phyloP scores from a whole-genome alignment of 495 filamentous ascomycete genomes.

The Cairneyella variabilis region DNA sequence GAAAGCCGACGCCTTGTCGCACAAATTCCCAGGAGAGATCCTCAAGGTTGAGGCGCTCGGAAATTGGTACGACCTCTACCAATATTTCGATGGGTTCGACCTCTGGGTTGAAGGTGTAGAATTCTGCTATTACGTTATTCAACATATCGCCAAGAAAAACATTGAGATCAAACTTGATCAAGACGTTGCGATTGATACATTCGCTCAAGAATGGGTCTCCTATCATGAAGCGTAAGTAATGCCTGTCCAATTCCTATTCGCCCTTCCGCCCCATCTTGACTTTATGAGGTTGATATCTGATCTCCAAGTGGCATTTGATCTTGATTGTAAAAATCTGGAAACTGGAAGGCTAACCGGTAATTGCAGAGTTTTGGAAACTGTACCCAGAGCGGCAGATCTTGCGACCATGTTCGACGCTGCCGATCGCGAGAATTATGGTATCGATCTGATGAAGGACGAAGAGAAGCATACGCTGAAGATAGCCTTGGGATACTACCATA shows the following conservation, averaged over 20 bases:
- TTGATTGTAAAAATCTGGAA: too few species aligned
- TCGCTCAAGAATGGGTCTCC: constrained; percentile 10
- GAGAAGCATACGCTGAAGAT: not conserved
- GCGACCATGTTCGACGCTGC: too few species aligned
- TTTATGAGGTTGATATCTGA: too few species aligned
- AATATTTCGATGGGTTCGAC: constrained; percentile 51
- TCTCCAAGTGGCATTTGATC: too few species aligned
- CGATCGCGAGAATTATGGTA: not conserved
- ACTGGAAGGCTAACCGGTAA: too few species aligned
- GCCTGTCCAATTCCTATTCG: too few species aligned
- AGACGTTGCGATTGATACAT: constrained; percentile 1
- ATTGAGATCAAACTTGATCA: not conserved
- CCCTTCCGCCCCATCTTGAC: not conserved
- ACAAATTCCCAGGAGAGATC: constrained; percentile 25
- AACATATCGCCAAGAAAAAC: constrained; percentile 2
- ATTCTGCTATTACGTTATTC: constrained; percentile 41
- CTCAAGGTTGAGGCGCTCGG: constrained; percentile 18
- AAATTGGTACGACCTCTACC: constrained; percentile 35
- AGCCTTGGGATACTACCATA: not conserved
- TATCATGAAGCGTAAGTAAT: not conserved
- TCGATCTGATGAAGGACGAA: not conserved
- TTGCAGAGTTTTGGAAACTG: too few species aligned
- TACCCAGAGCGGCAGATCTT: too few species aligned
- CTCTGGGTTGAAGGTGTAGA: constrained; percentile 38
- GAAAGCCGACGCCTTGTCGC: constrained; percentile 28